phyloP scores from a whole-genome alignment of 495 filamentous ascomycete genomes.

The Sabuloglossum arenarium region DNA sequence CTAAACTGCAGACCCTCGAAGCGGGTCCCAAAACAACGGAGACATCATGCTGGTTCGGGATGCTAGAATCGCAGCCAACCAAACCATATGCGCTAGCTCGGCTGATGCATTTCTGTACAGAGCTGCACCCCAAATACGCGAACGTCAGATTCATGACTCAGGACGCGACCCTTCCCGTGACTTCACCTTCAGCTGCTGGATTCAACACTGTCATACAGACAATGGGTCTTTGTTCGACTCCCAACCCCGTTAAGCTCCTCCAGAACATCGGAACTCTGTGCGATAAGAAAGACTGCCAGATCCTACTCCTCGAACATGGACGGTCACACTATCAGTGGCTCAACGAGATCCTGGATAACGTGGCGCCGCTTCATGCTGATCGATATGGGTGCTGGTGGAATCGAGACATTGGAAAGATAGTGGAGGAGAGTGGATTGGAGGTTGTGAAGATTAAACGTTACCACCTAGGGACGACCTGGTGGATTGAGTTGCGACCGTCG shows the following conservation, averaged over 20 bases:
- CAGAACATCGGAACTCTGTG: slow-evolving; percentile 30
- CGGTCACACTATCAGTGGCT: slow-evolving; percentile 55
- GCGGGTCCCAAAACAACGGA: too few species aligned
- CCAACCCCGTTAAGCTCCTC: slow-evolving; percentile 48
- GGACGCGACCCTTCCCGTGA: slow-evolving; percentile 9
- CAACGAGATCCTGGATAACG: slow-evolving; percentile 56
- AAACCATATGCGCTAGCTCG: background rate
- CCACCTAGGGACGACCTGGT: slow-evolving; percentile 64
- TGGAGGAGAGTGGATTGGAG: slow-evolving; percentile 64
- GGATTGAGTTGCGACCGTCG: slow-evolving; percentile 33
- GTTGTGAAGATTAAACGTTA: slow-evolving; percentile 42
- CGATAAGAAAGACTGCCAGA: slow-evolving; percentile 15
- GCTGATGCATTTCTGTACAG: slow-evolving; percentile 2
- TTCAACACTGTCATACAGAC: slow-evolving; percentile 86
- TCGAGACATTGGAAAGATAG: slow-evolving; percentile 63
- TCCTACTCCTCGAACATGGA: slow-evolving; percentile 84
- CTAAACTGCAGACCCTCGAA: too few species aligned
- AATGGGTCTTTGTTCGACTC: slow-evolving; percentile 80
- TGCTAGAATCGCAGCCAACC: background rate
- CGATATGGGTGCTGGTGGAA: slow-evolving; percentile 96
- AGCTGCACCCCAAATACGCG: slow-evolving; percentile 24
- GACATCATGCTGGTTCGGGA: background rate
- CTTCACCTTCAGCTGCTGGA: slow-evolving; percentile 17
- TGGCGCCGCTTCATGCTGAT: slow-evolving; percentile 57
- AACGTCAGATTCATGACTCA: slow-evolving; percentile 24